Conservation (phyloP, 257 asterid genomes). For the Gentiana macrophylla region DNA sequence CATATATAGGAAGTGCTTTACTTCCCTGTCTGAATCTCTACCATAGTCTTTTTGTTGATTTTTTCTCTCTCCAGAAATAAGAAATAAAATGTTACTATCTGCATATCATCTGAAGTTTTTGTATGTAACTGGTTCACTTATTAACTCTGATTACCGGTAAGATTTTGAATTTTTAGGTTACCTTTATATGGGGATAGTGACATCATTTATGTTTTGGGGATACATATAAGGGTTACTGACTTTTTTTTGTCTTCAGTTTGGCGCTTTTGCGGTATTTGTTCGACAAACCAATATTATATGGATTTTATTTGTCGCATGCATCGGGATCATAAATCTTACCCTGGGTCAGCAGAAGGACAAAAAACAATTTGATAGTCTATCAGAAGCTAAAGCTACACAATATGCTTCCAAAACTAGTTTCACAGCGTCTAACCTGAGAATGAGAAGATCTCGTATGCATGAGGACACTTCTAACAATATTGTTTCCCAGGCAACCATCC, state of each 20-base stretch:
- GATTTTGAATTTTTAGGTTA: no score
- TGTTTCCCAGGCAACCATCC: slow-evolving; percentile 14
- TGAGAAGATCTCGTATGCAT: slow-evolving; percentile 34
- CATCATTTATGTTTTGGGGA: slow-evolving; percentile 1
- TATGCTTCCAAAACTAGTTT: slow-evolving; percentile 21
- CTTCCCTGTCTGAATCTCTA: no score
- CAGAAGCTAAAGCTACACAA: slow-evolving; percentile 27
- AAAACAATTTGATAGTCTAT: slow-evolving; percentile 20
- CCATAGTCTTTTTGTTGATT: no score
- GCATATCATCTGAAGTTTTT: no score
- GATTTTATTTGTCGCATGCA: slow-evolving; percentile 74
- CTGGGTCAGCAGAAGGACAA: slow-evolving; percentile 29
- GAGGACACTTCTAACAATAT: slow-evolving; percentile 15
- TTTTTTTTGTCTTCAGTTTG: slow-evolving; percentile 47
- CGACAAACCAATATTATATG: slow-evolving; percentile 94
- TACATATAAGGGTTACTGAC: slow-evolving; percentile 7
- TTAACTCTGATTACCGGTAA: no score
- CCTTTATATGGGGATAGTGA: not conserved
- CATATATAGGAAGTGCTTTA: no score
- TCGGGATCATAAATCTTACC: slow-evolving; percentile 51
- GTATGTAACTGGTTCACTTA: no score
- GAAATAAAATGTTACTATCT: no score
- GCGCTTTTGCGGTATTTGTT: slow-evolving; percentile 59
- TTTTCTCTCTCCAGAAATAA: no score
- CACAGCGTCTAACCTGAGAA: slow-evolving; percentile 50